Conservation (phyloP, 257 asterid genomes). For the Linaria vulgaris region DNA sequence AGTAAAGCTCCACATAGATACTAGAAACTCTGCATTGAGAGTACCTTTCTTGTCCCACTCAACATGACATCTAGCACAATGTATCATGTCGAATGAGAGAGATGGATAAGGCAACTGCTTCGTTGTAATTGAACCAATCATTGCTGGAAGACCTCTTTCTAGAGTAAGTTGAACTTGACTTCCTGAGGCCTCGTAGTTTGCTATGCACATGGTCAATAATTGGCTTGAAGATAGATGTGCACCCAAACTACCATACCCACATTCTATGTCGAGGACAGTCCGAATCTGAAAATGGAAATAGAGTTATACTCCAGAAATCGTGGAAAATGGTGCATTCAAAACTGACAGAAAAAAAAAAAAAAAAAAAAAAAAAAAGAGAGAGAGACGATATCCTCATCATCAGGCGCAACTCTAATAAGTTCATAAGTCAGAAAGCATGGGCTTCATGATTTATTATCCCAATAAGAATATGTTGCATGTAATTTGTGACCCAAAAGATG, state of each 20-base stretch:
- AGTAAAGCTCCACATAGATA: no score
- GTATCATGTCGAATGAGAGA: conserved; percentile 96
- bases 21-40: no score
- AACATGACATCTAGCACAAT: conserved; percentile 82
- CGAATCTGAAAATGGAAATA: conserved; percentile 63
- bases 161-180: conserved; percentile 98
- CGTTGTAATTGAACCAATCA: conserved; percentile 86
- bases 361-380: no score
- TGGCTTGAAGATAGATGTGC: conserved; percentile 79
- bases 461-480: conserved; percentile 9
- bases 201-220: conserved; percentile 84
- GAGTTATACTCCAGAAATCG: conserved; percentile 4
- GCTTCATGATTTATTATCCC: background rate
- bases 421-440: conserved; percentile 2
- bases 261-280: conserved; percentile 84
- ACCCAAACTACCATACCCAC: conserved; percentile 99
- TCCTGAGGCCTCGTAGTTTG: conserved; percentile 94
- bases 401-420: conserved; percentile 1
- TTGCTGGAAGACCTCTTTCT: conserved; percentile 98
- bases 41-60: conserved; percentile 97
- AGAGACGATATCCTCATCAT: background rate
- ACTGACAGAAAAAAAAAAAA: no score
- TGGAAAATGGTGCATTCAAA: background rate
- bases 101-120: conserved; percentile 93
- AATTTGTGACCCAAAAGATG: background rate